Base-by-base conservation (phyloP, 2,329 filamentous ascomycete species). In the Penicillium sp. region DNA sequence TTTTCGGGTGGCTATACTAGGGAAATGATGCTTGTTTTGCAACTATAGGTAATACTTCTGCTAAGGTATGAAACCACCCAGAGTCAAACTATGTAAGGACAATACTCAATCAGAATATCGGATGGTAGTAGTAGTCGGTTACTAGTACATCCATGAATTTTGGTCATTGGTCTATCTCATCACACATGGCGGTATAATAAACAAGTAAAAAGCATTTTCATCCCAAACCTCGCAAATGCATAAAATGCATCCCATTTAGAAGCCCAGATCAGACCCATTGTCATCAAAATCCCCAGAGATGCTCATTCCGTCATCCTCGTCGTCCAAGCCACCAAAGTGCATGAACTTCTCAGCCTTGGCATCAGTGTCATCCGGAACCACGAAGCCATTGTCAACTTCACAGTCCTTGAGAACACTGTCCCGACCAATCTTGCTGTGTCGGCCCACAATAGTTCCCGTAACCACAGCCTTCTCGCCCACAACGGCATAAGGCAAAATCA, bases 401-500 rank as follows among this genome's bases (percentile, higher is more conserved):
- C 92, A 97, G 56, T 96, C 90, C 49, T 88, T 92, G 62, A 97
- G 75, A n/a, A 86, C 83, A 5, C 82, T 87, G 8, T 87, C 88
- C 43, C 91, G 90, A n/a, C 93, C 92, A 62, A 99, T 85, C 65
- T 89, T 87, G 61, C 88, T 89, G 58, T 91, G 79, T 67, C 88
- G 85, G 4, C 94, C 94, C 36, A 97, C 76, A 28, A 97, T 90
- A 68, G 92, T 97, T 19, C 90, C 90, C 1, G 90, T 94, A 48
- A 97, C 79, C 71, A 91, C 91, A 68, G 88, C 92, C 39, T 89
- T 88, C 65, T 91, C 89, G 13, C 91, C 92, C 11, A 99, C 83
- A 7, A 90, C 87, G 0, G 90, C 92, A 3, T 91, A 91, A 56
- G 97, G 93, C 91, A 97, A 97, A 18, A 97, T 77, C 44, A 97